A percentile compares a stretch with the other conserved stretches of the same genome.
These are phyloP conservation scores for Aspergillus clavatus DNA, from an alignment of 2,329 filamentous ascomycete genomes.

Conservation along the genomic window DNA sequence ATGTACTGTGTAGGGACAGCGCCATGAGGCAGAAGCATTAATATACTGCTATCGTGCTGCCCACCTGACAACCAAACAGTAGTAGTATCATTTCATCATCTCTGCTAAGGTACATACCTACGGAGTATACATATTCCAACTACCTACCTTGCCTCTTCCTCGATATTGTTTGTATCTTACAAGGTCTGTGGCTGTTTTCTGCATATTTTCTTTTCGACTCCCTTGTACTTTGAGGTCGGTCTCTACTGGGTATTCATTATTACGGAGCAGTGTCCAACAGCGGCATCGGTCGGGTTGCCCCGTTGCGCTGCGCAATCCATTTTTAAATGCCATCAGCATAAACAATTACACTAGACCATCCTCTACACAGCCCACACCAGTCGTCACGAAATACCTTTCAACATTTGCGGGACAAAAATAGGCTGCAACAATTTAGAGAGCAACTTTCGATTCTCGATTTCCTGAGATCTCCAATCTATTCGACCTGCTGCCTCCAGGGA, in stretches of 20 bases:
- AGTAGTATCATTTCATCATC: neutral
- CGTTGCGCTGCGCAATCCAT: constrained; percentile 17
- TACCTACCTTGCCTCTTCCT: neutral
- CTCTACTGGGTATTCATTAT: constrained; percentile 9
- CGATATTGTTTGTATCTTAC: no score
- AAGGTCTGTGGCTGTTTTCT: neutral
- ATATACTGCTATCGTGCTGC: no score
- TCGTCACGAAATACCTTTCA: no score
- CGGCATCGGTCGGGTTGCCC: constrained; percentile 22
- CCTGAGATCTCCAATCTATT: neutral
- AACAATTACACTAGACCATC: constrained; percentile 18
- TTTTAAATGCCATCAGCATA: constrained; percentile 17
- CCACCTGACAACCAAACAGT: neutral
- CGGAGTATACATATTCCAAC: no score
- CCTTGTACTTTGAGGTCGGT: neutral
- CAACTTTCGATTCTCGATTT: neutral
- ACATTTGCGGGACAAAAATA: no score
- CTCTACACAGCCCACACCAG: constrained; percentile 1
- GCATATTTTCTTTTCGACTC: neutral
- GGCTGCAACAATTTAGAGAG: no score
- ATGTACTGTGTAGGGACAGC: neutral
- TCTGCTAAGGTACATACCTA: no score
- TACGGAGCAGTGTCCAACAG: constrained; percentile 17
- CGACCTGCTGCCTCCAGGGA: constrained; percentile 4
- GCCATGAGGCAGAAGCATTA: neutral